These are phyloP conservation scores for Picochlorum sp. DNA, from an alignment of 139 green algal genomes.

Conservation along the genomic window DNA sequence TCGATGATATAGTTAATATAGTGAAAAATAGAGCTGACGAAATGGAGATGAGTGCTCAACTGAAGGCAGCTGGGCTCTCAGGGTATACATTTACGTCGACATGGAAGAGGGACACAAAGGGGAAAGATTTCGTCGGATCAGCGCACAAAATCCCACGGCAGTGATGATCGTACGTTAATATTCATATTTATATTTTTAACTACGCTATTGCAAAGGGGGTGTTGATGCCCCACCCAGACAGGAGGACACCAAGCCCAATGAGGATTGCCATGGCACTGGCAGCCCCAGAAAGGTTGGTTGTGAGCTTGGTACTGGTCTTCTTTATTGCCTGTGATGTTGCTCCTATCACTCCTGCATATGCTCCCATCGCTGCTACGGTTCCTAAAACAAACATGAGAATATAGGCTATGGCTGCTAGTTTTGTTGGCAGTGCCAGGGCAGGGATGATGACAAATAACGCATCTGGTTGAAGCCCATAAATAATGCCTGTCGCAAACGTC, in stretches of 20 bases:
- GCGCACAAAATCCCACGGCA: slow-evolving; percentile 4
- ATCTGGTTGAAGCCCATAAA: slow-evolving; percentile 95
- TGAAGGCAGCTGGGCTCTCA: slow-evolving; percentile 18
- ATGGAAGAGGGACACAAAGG: background rate
- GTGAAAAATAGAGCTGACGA: slow-evolving; percentile 26
- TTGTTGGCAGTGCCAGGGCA: slow-evolving; percentile 86
- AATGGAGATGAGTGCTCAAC: slow-evolving; percentile 25
- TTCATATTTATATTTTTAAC: background rate
- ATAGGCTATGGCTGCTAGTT: slow-evolving; percentile 77
- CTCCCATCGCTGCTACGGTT: slow-evolving; percentile 90
- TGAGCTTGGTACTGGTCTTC: slow-evolving; percentile 54
- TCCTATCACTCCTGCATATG: slow-evolving; percentile 85
- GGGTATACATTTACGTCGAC: background rate
- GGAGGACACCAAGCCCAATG: slow-evolving; percentile 58
- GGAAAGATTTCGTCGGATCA: background rate
- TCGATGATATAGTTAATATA: slow-evolving; percentile 23
- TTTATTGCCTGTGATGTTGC: slow-evolving; percentile 60
- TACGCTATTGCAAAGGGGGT: slow-evolving; percentile 28
- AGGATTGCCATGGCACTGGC: slow-evolving; percentile 57
- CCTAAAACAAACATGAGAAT: slow-evolving; percentile 91
- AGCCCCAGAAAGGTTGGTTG: slow-evolving; percentile 55
- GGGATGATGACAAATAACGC: slow-evolving; percentile 94
- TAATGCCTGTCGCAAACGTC: slow-evolving; percentile 87
- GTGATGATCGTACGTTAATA: background rate
- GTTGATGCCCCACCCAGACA: slow-evolving; percentile 46